These are phyloP conservation scores for Leccinum imitatum DNA, from an alignment of 768 basidiomycete genomes.

Conservation along the genomic window DNA sequence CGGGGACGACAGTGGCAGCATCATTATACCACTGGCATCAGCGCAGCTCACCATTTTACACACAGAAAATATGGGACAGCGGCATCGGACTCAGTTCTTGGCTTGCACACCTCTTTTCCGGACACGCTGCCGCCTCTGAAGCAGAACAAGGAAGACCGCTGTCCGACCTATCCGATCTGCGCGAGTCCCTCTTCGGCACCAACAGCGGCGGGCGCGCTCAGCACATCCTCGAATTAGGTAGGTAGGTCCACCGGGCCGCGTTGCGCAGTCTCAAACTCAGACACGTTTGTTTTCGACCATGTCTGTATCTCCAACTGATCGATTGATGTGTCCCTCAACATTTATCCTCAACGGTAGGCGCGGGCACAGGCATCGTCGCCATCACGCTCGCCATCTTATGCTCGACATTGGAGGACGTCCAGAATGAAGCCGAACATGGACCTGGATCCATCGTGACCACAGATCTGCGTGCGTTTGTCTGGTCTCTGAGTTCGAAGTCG, in stretches of 20 bases:
- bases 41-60: not conserved
- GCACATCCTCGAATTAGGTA: constrained; percentile 71
- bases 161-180: constrained; percentile 27
- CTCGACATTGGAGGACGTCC: constrained; percentile 29
- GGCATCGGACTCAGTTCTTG: constrained; percentile 84
- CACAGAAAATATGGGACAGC: constrained; percentile 95
- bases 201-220: constrained; percentile 24
- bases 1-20: not conserved
- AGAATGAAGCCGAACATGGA: constrained; percentile 1
- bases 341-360: constrained; percentile 45
- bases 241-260: constrained; percentile 6
- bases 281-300: not conserved
- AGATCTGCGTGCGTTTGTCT: constrained; percentile 60
- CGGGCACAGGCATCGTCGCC: constrained; percentile 83
- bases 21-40: not conserved
- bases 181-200: constrained; percentile 40
- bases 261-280: not conserved
- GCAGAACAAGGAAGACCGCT: not conserved
- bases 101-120: constrained; percentile 46
- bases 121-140: not conserved
- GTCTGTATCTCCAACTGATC: not conserved
- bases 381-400: constrained; percentile 61
- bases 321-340: not conserved
- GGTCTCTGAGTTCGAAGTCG: not conserved
- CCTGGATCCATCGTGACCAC: constrained; percentile 54